Evolutionary conservation across 441 rosid genomes (phyloP), one percentile per base, ranked within the genome.

Genomic region (Rhodomyrtus psidioides): DNA sequence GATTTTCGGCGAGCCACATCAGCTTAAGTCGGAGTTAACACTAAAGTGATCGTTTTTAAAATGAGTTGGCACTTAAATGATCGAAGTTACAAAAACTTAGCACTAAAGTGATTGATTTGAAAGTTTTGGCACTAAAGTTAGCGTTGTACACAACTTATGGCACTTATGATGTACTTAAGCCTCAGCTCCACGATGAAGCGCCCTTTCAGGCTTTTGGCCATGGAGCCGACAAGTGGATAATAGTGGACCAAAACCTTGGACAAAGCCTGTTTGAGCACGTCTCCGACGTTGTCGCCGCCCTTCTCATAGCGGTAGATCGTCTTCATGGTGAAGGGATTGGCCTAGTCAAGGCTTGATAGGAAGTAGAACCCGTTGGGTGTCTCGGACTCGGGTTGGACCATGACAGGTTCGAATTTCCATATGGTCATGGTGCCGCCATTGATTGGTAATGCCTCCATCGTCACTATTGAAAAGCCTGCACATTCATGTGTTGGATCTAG

Each of bases 161-260:
- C n/a, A n/a, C n/a, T n/a, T n/a, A n/a, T n/a, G n/a, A n/a, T n/a
- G n/a, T n/a, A n/a, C n/a, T n/a, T n/a, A n/a, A n/a, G n/a, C n/a
- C n/a, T 76, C 88, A n/a, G n/a, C n/a, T 86, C 88, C 15, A 89
- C 89, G 17, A 49, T 65, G 39, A 89, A 70, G 54, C 53, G 88
- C 34, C 88, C 89, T 19, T 86, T 86, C 34, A 62, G 24, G 15
- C 83, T 65, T 26, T 30, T 2, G 9, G 70, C 42, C 30, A 90
- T 21, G 26, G 86, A 55, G 34, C 91, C 91, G 5, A 85, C 85
- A 0, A 88, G 82, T 2, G 90, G 90, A 46, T 85, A 84, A 58
- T 83, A 88, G 49, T 86, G 54, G 55, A 87, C 91, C 58, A 90
- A 84, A 55, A 84, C 90, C 82, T 90, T 88, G 6, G 85, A 65